These are phyloP conservation scores for Penicillium occitanis DNA, from an alignment of 2,329 filamentous ascomycete species.

Conservation along the genomic window DNA sequence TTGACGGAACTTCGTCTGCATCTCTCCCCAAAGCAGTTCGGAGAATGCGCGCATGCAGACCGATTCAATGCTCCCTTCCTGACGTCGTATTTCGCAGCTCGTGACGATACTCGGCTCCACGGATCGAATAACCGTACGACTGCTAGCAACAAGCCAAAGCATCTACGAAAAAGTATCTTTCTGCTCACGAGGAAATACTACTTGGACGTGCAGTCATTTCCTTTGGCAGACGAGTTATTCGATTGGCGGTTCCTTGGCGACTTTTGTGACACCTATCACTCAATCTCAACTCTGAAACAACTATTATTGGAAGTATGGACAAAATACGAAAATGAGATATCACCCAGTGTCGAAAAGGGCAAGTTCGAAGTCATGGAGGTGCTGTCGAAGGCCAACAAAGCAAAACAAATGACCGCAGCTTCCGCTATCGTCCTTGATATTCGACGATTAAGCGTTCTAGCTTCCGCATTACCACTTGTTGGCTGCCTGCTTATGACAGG, in stretches of 20 bases:
- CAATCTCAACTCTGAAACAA: constrained; percentile 56
- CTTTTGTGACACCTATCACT: constrained; percentile 65
- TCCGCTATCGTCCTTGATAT: constrained; percentile 30
- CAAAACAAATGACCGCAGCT: constrained; percentile 20
- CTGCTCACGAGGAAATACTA: constrained; percentile 62
- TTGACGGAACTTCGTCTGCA: constrained; percentile 66
- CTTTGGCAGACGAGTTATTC: constrained; percentile 52
- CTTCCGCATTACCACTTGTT: constrained; percentile 43
- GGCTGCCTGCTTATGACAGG: constrained; percentile 72
- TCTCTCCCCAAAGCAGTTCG: constrained; percentile 58
- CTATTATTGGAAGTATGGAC: constrained; percentile 55
- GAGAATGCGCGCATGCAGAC: constrained; percentile 53
- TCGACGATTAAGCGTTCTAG: constrained; percentile 41
- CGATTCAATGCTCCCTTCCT: constrained; percentile 64
- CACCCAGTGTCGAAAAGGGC: constrained; percentile 38
- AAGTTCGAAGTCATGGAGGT: constrained; percentile 37
- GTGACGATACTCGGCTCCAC: constrained; percentile 34
- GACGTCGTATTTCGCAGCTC: constrained; percentile 58
- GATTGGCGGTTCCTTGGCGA: constrained; percentile 69
- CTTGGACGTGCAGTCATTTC: constrained; percentile 41
- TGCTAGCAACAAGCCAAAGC: constrained; percentile 22
- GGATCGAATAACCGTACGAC: constrained; percentile 36
- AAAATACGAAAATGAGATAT: constrained; percentile 34
- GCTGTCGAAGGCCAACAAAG: constrained; percentile 25
- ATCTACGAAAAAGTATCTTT: constrained; percentile 65